Evolutionary conservation across 768 basidiomycete species (phyloP).

Genomic region (Calocybe indica): DNA sequence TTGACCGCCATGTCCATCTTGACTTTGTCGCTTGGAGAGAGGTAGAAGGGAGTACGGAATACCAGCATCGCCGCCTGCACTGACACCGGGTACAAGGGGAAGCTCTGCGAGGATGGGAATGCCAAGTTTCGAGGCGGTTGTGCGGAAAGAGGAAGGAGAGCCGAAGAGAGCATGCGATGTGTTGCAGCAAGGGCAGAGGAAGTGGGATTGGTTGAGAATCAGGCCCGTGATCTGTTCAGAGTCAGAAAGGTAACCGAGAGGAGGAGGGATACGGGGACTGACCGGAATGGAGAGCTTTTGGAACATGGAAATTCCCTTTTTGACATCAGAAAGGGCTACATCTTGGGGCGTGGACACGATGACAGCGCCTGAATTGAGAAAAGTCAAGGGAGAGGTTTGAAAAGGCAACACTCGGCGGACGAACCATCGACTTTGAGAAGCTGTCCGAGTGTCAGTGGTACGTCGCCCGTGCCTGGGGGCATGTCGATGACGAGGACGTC

Average conservation of each 20-base stretch:
- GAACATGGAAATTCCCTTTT: conserved; percentile 92
- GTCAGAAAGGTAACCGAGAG: neutral
- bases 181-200: conserved; percentile 68
- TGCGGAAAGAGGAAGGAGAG: conserved; percentile 54
- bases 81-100: conserved; percentile 73
- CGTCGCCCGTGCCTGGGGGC: conserved; percentile 97
- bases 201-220: conserved; percentile 85
- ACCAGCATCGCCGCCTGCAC: conserved; percentile 69
- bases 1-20: conserved; percentile 7
- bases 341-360: conserved; percentile 96
- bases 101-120: conserved; percentile 73
- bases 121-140: conserved; percentile 48
- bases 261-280: conserved; percentile 15
- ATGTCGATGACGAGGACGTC: conserved; percentile 92
- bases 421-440: conserved; percentile 78
- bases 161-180: conserved; percentile 67
- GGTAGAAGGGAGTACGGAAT: conserved; percentile 12
- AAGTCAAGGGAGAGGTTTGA: conserved; percentile 6
- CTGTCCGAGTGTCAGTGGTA: conserved; percentile 87
- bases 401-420: conserved; percentile 18
- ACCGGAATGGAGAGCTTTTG: conserved; percentile 85
- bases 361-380: conserved; percentile 58
- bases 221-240: conserved; percentile 70
- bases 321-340: conserved; percentile 85
- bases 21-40: conserved; percentile 5